Evolutionary conservation across 164 flowering plant species (phyloP), one percentile per base, ranked within the genome.

Genomic region (Santalum album): DNA sequence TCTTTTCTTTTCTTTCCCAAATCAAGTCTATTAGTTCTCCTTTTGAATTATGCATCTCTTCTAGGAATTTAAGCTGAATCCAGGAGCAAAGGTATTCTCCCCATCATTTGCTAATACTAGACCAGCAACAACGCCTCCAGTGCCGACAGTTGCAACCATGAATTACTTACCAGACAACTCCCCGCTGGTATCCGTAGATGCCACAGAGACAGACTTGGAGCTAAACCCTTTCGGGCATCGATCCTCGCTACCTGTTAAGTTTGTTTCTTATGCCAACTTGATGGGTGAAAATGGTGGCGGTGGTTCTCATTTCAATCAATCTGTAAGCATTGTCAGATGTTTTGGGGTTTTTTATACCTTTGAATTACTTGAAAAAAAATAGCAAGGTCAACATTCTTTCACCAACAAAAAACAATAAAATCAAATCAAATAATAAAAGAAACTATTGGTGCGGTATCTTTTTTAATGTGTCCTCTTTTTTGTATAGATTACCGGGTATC

Each of bases 21-120:
- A n/a, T n/a, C n/a, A n/a, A n/a, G n/a, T n/a, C n/a, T n/a, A n/a
- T n/a, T n/a, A n/a, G n/a, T n/a, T n/a, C n/a, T 18, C 9, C 26
- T 18, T 21, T 19, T 43, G 2, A 7, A 21, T 6, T 20, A 24
- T 25, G 9, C 39, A 15, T 40, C 63, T 21, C 59, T 52, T 59
- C 17, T 55, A 84, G 96, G 90, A 75, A 63, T 87, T 78, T 44
- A 87, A 87, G 76, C 92, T 87, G 60, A 87, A 87, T 57, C 92
- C 92, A 20, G 86, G 71, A 55, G 96, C 96, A 56, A 81, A 85
- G 64, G 58, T 71, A 25, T 87, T 87, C 62, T 79, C 80, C 53
- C 96, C 96, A 17, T 68, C 84, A 43, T 59, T 61, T 55, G 19
- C 68, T 49, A 66, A 63, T 44, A 62, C 69, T 25, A 62, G 71